Conservation (phyloP, 305 asterid species). For the Lippia alba region DNA sequence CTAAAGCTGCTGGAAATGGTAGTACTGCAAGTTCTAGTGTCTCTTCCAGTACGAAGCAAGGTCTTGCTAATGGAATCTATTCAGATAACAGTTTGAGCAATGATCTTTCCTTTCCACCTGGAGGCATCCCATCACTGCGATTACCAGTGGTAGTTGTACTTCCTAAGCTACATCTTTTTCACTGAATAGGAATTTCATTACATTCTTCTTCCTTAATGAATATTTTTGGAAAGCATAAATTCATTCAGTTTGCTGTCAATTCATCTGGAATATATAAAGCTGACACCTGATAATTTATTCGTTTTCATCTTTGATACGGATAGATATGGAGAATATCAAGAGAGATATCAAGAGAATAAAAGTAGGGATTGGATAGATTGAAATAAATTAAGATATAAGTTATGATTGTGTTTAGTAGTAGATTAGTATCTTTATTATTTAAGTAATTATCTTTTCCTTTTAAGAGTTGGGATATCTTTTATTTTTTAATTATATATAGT, state of each 20-base stretch:
- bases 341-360: no score
- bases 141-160: conserved; percentile 97
- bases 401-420: no score
- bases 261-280: not conserved
- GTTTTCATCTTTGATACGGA: conserved; percentile 2
- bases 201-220: conserved; percentile 17
- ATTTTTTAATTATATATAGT: no score
- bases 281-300: conserved; percentile 8
- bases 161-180: conserved; percentile 40
- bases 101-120: conserved; percentile 67
- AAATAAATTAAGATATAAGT: no score
- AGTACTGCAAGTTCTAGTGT: conserved; percentile 66
- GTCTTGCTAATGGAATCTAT: conserved; percentile 69
- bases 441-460: no score
- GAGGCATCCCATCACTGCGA: conserved; percentile 74
- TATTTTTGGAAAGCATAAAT: conserved; percentile 20
- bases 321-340: no score
- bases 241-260: not conserved
- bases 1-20: conserved; percentile 73
- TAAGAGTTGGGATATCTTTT: no score
- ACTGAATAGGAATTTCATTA: conserved; percentile 13
- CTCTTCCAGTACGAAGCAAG: conserved; percentile 63
- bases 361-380: no score
- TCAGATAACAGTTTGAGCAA: conserved; percentile 61
- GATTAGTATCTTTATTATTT: no score